Conservation (phyloP, 345 rosid species). For the Populus simonii region DNA sequence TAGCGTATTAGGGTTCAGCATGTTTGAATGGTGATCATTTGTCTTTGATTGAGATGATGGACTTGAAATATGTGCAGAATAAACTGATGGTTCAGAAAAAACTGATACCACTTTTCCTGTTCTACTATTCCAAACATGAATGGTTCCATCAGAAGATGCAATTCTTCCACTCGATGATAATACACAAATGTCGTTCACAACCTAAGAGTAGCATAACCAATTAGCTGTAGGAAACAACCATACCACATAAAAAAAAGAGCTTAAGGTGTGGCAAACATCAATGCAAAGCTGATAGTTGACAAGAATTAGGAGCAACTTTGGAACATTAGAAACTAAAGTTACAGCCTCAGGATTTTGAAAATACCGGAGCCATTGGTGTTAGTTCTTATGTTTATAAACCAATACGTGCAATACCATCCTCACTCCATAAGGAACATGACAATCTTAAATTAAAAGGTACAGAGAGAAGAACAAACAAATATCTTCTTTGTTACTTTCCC, state of each 20-base stretch:
- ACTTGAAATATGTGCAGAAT: slow-evolving; percentile 48
- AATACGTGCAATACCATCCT: not conserved
- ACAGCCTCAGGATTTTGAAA: not conserved
- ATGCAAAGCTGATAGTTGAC: not conserved
- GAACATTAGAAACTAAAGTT: not conserved
- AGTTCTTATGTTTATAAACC: not conserved
- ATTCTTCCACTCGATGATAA: slow-evolving; percentile 70
- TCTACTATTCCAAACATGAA: slow-evolving; percentile 88
- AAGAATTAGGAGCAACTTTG: not conserved
- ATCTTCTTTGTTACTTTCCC: not conserved
- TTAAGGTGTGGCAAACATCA: not conserved
- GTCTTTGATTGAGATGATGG: slow-evolving; percentile 40
- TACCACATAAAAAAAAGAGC: not conserved
- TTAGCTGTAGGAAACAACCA: slow-evolving; percentile 25
- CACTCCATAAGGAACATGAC: not conserved
- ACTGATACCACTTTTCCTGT: slow-evolving; percentile 71
- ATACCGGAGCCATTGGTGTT: not conserved
- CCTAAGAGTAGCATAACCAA: slow-evolving; percentile 46
- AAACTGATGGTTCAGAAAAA: slow-evolving; percentile 61
- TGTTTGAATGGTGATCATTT: slow-evolving; percentile 46
- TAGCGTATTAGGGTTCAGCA: slow-evolving; percentile 52
- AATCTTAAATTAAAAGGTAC: not conserved
- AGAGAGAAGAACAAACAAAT: not conserved
- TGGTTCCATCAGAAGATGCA: slow-evolving; percentile 94
- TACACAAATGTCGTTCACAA: slow-evolving; percentile 75